Percentiles rank a stretch among this genome's conserved stretches.
Evolutionary conservation across 352 stramenopile genomes (phyloP).

Genomic region (Peronospora destructor): DNA sequence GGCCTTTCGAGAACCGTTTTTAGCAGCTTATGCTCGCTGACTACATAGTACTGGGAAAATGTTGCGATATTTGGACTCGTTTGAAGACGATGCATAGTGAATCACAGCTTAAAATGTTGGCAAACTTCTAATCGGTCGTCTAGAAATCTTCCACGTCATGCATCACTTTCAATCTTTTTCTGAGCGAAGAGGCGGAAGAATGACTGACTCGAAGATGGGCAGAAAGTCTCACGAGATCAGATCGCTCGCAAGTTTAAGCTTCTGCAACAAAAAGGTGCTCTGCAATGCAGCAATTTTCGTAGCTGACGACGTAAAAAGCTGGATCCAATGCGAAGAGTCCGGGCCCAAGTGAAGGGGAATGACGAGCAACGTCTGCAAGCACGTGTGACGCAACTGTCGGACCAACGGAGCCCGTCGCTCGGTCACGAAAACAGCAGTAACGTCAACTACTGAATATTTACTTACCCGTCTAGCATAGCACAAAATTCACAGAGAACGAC

Average conservation of each 20-base stretch:
- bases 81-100: conserved; percentile 7
- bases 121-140: background rate
- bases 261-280: too few relatives aligned
- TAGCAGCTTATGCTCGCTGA: background rate
- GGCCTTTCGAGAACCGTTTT: conserved; percentile 22
- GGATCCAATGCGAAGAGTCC: background rate
- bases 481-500: background rate
- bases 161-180: conserved; percentile 3
- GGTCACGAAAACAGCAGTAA: conserved; percentile 16
- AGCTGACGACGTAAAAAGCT: background rate
- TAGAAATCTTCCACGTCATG: conserved; percentile 18
- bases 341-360: background rate
- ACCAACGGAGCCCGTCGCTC: conserved; percentile 8
- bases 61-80: background rate
- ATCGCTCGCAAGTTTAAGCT: background rate
- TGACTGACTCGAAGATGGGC: conserved; percentile 8
- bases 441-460: conserved; percentile 18
- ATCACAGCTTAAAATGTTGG: conserved; percentile 2
- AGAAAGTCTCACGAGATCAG: conserved; percentile 3
- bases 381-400: background rate
- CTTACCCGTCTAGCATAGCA: background rate
- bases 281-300: background rate
- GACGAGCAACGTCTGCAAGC: background rate
- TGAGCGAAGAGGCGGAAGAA: conserved; percentile 6
- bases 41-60: conserved; percentile 2